Percentiles rank a stretch among this genome's conserved stretches.
Conservation (phyloP, 805 yeast species). For the Dipodascus albidus region DNA sequence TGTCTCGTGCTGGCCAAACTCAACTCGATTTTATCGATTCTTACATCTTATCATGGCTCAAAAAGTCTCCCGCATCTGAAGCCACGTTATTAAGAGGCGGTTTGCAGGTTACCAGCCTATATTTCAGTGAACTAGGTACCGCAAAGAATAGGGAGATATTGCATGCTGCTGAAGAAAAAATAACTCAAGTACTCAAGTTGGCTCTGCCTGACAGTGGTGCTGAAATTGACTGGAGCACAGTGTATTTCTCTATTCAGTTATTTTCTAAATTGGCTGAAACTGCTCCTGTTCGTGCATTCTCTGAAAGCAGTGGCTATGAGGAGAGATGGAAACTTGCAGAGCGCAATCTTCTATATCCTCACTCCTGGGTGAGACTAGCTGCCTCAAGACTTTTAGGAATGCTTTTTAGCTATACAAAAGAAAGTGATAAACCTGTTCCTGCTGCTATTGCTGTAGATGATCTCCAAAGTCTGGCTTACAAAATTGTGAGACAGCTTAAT, state of each 20-base stretch:
- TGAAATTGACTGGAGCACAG: conserved; percentile 61
- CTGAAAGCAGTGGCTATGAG: conserved; percentile 20
- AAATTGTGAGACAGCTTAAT: conserved; percentile 64
- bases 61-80: conserved; percentile 33
- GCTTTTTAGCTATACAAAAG: conserved; percentile 33
- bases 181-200: conserved; percentile 17
- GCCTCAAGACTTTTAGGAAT: conserved; percentile 49
- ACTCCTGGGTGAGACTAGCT: conserved; percentile 76
- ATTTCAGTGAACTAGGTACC: conserved; percentile 36
- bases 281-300: conserved; percentile 21
- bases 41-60: conserved; percentile 50
- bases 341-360: conserved; percentile 64
- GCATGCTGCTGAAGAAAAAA: conserved; percentile 27
- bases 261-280: conserved; percentile 27
- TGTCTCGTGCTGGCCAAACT: conserved; percentile 36
- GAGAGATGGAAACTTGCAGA: conserved; percentile 41
- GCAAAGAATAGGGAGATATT: conserved; percentile 29
- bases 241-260: conserved; percentile 52
- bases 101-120: conserved; percentile 57
- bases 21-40: conserved; percentile 28
- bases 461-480: conserved; percentile 49
- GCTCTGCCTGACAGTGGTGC: conserved; percentile 1
- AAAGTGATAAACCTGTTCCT: conserved; percentile 9
- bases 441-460: conserved; percentile 32
- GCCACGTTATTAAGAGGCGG: conserved; percentile 56